phyloP scores from a whole-genome alignment of 305 asterid genomes.

The Rubia tinctorum region DNA sequence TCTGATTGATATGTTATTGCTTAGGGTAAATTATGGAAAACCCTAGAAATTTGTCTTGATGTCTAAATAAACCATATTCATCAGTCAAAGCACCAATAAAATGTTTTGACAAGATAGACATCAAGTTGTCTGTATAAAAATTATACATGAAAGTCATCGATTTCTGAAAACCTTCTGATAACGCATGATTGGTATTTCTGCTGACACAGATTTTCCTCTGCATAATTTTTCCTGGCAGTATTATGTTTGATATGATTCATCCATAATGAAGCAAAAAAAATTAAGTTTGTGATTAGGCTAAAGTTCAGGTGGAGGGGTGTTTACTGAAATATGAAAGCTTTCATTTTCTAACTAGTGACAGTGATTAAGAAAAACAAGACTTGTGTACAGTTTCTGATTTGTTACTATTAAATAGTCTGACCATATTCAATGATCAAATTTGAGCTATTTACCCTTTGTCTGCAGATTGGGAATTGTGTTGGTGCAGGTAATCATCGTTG shows the following conservation, averaged over 20 bases:
- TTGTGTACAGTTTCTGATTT: not conserved
- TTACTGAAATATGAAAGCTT: not conserved
- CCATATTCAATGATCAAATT: not conserved
- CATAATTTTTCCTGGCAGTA: not conserved
- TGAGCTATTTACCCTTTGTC: constrained; percentile 2
- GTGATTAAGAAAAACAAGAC: not conserved
- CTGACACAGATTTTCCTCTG: no score
- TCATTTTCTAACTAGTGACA: not conserved
- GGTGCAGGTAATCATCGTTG: constrained; percentile 78
- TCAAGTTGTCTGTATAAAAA: not conserved
- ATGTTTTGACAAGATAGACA: not conserved
- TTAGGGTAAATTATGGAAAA: not conserved
- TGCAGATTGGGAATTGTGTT: constrained; percentile 96
- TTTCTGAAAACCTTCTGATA: no score
- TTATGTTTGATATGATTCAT: not conserved
- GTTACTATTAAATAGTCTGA: not conserved
- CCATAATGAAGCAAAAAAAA: not conserved
- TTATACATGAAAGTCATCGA: no score
- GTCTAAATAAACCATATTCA: not conserved
- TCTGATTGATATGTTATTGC: not conserved
- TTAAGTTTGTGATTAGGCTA: not conserved
- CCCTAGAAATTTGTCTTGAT: not conserved
- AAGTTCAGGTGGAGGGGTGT: not conserved
- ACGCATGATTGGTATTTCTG: no score
- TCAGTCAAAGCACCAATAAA: not conserved